These are phyloP conservation scores for Teratosphaeria gauchensis DNA, from an alignment of 2,329 filamentous ascomycete genomes.

Conservation along the genomic window DNA sequence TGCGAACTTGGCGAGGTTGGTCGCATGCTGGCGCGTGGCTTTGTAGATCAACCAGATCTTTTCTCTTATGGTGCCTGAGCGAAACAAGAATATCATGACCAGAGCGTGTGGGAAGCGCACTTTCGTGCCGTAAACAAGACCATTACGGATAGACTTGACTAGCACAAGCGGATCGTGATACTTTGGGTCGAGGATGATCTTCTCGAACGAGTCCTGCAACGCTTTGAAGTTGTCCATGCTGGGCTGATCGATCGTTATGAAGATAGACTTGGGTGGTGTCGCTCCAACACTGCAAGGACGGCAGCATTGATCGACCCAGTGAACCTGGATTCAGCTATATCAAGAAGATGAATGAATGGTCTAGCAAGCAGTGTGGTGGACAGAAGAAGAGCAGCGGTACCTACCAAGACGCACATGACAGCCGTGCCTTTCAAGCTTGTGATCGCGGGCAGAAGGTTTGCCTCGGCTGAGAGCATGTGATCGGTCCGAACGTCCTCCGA, in stretches of 20 bases:
- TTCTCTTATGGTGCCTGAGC: constrained; percentile 69
- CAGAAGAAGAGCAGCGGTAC: background rate
- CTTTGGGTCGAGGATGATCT: constrained; percentile 66
- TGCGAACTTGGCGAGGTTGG: constrained; percentile 85
- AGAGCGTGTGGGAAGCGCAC: constrained; percentile 96
- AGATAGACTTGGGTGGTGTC: background rate
- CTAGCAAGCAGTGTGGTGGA: background rate
- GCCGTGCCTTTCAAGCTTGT: background rate
- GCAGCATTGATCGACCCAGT: background rate
- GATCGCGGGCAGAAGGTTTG: background rate
- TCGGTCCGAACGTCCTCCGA: background rate
- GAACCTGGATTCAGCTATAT: background rate
- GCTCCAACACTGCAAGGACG: background rate
- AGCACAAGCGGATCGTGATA: constrained; percentile 79
- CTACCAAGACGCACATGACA: background rate
- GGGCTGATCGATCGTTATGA: background rate
- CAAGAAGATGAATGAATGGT: background rate
- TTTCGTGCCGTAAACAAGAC: constrained; percentile 91
- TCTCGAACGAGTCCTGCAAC: constrained; percentile 54
- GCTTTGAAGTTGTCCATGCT: constrained; percentile 12
- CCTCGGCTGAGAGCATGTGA: background rate
- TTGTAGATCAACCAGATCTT: constrained; percentile 70
- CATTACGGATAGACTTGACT: constrained; percentile 90
- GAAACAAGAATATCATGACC: constrained; percentile 97
- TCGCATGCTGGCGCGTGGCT: constrained; percentile 82